A percentile compares a stretch with the other conserved stretches of the same genome.
Evolutionary conservation across 106 monocot genomes (phyloP).

Genomic region (Dendrobium catenatum): DNA sequence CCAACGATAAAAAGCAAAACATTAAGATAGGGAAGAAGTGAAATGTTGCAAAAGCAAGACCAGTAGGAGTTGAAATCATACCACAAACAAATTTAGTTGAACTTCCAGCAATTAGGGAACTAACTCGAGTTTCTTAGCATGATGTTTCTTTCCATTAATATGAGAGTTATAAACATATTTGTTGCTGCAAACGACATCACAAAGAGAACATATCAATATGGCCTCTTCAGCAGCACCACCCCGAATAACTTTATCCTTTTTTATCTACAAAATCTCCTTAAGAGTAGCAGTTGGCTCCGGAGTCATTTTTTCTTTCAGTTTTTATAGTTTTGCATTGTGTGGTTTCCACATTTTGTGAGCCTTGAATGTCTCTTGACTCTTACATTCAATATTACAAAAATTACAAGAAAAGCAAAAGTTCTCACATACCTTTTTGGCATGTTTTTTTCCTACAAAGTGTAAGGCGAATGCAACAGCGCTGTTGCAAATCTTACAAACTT

Average conservation of each 20-base stretch:
- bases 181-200: constrained; percentile 70
- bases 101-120: not conserved
- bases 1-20: no score
- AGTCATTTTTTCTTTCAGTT: not conserved
- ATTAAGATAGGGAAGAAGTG: no score
- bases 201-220: constrained; percentile 35
- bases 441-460: constrained; percentile 40
- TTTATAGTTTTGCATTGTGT: constrained; percentile 24
- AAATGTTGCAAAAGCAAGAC: no score
- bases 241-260: constrained; percentile 43
- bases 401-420: constrained; percentile 9
- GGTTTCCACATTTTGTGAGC: constrained; percentile 26
- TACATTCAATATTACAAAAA: constrained; percentile 30
- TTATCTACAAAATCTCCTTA: constrained; percentile 27
- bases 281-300: constrained; percentile 13
- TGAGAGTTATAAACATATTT: constrained; percentile 36
- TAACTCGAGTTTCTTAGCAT: not conserved
- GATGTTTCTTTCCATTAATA: constrained; percentile 42
- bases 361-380: constrained; percentile 19
- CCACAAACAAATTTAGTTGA: no score
- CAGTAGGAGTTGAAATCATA: no score
- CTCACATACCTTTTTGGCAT: not conserved
- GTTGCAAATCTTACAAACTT: constrained; percentile 40
- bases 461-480: constrained; percentile 27
- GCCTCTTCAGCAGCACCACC: constrained; percentile 32